Conservation (phyloP, 83 land plant genomes). For the Isoetes engelmannii region DNA sequence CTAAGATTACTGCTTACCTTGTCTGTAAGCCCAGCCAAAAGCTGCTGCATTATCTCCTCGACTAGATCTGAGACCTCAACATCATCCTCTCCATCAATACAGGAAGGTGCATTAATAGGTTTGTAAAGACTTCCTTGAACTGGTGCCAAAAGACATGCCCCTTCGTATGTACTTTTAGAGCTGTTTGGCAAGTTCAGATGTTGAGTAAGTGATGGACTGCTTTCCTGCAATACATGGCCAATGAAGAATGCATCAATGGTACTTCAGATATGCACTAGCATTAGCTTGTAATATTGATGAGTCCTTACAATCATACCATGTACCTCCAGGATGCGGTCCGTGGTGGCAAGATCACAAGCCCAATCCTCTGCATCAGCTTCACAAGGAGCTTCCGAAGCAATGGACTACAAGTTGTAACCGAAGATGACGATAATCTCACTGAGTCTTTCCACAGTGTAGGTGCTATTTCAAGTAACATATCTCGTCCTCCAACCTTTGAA, state of each 20-base stretch:
- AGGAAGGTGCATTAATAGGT: no score
- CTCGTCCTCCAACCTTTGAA: conserved; percentile 66
- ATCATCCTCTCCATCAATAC: conserved; percentile 48
- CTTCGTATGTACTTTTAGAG: no score
- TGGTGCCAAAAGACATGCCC: no score
- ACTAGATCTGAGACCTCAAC: conserved; percentile 78
- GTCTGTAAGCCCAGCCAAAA: conserved; percentile 75
- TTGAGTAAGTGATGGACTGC: conserved; percentile 22
- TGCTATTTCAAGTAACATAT: conserved; percentile 48
- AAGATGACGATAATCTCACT: conserved; percentile 48
- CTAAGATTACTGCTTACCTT: conserved; percentile 47
- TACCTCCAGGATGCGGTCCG: conserved; percentile 48
- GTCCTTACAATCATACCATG: conserved; percentile 18
- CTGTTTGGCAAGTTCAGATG: conserved; percentile 6
- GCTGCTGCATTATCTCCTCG: conserved; percentile 81
- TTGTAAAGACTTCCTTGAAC: no score
- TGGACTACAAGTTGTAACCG: conserved; percentile 63
- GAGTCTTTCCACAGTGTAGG: conserved; percentile 60
- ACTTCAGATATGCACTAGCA: background rate
- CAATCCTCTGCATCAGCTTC: conserved; percentile 84
- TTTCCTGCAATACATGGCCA: conserved; percentile 19
- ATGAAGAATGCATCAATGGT: background rate
- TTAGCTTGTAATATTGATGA: background rate
- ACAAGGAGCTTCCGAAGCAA: conserved; percentile 76
- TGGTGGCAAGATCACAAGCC: conserved; percentile 71